Percentiles rank a stretch among this genome's conserved stretches.
phyloP scores from a whole-genome alignment of 257 asterid genomes.

The Haberlea rhodopensis region DNA sequence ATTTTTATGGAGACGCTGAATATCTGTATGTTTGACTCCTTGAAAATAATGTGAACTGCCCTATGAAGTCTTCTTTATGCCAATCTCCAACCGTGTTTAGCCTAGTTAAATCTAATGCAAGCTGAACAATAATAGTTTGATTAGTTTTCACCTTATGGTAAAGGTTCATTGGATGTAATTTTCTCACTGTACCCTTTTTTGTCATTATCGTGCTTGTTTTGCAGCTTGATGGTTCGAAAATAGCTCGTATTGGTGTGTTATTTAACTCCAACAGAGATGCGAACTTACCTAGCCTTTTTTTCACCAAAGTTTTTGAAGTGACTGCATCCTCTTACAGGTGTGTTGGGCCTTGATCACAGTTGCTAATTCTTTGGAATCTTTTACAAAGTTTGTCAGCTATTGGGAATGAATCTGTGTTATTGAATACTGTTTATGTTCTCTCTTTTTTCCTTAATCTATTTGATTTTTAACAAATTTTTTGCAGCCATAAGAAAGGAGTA shows the following conservation, averaged over 20 bases:
- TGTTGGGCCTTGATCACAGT: constrained; percentile 25
- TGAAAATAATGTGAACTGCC: no score
- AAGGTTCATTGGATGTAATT: not conserved
- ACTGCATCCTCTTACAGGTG: constrained; percentile 79
- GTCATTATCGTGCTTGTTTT: constrained; percentile 28
- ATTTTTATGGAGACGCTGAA: no score
- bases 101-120: constrained; percentile 21
- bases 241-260: constrained; percentile 76
- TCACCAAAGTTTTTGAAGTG: constrained; percentile 63
- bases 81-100: constrained; percentile 5
- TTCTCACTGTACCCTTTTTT: not conserved
- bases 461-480: constrained; percentile 11
- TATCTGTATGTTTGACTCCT: no score
- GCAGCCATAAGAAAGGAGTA: constrained; percentile 84
- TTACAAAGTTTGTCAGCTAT: constrained; percentile 9
- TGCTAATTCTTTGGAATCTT: constrained; percentile 8
- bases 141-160: constrained; percentile 11
- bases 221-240: constrained; percentile 78
- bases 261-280: constrained; percentile 53
- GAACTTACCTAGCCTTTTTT: constrained; percentile 51
- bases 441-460: constrained; percentile 2
- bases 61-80: constrained; percentile 8
- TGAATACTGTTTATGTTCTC: not conserved
- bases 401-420: constrained; percentile 10
- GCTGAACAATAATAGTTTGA: constrained; percentile 5